phyloP scores from a whole-genome alignment of 306 rosid species.

The Cucurbita moschata region DNA sequence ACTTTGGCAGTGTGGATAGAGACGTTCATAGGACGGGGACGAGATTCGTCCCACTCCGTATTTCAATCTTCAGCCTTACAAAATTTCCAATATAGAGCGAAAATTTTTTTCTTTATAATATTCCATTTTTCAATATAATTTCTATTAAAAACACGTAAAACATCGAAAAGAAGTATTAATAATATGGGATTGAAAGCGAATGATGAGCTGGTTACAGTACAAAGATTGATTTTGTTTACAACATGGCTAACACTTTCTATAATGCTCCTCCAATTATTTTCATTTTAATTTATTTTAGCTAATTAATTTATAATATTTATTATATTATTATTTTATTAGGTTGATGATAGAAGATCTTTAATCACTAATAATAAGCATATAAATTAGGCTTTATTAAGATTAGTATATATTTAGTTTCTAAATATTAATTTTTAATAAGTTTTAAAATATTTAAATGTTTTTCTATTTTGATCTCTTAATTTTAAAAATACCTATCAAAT shows the following conservation, averaged over 20 bases:
- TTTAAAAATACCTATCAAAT: no score
- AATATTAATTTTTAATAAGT: no score
- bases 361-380: not conserved
- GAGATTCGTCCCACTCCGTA: no score
- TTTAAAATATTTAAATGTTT: no score
- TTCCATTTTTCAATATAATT: no score
- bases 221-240: not conserved
- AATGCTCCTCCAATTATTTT: not conserved
- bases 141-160: no score
- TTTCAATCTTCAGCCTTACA: no score
- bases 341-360: not conserved
- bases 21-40: no score
- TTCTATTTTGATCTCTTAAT: no score
- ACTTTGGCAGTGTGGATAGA: not conserved
- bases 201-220: not conserved
- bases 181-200: not conserved
- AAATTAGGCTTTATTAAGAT: not conserved
- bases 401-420: no score
- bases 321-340: not conserved
- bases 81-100: no score
- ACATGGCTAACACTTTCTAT: constrained; percentile 1
- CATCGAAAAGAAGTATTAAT: not conserved
- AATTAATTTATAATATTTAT: not conserved
- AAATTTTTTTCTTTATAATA: no score
- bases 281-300: not conserved